Conservation (phyloP, 2,329 filamentous ascomycete genomes). For the Talaromyces marneffei region DNA sequence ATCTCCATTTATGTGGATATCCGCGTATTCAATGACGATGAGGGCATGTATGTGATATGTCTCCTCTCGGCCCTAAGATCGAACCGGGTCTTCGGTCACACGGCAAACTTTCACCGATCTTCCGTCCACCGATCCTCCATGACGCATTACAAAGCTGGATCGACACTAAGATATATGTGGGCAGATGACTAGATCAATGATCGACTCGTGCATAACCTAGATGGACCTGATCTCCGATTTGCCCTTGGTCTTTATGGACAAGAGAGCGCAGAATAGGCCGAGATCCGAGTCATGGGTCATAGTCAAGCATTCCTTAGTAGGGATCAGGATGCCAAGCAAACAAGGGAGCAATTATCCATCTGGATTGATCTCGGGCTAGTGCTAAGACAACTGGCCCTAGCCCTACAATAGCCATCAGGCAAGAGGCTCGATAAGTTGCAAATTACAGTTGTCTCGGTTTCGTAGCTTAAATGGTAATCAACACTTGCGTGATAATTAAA, state of each 20-base stretch:
- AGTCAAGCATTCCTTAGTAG: neutral
- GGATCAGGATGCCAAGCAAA: neutral
- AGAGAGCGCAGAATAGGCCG: neutral
- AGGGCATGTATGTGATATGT: neutral
- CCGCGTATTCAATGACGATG: neutral
- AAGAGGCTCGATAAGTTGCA: neutral
- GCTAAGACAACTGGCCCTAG: too few species aligned
- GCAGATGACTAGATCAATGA: neutral
- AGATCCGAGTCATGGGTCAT: neutral
- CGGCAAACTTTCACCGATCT: neutral
- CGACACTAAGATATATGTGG: too few species aligned
- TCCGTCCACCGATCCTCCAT: too few species aligned
- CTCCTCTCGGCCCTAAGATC: neutral
- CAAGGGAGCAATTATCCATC: neutral
- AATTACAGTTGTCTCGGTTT: neutral
- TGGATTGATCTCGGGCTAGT: neutral
- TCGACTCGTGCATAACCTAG: neutral
- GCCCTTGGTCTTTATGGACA: neutral
- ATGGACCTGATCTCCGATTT: neutral
- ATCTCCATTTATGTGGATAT: neutral
- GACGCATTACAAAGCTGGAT: neutral
- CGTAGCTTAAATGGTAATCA: neutral
- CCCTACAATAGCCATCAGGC: neutral
- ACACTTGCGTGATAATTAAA: neutral
- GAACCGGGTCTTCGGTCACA: neutral